These are phyloP conservation scores for Coelastrella sp. DNA, from an alignment of 139 green algal species.

Conservation along the genomic window DNA sequence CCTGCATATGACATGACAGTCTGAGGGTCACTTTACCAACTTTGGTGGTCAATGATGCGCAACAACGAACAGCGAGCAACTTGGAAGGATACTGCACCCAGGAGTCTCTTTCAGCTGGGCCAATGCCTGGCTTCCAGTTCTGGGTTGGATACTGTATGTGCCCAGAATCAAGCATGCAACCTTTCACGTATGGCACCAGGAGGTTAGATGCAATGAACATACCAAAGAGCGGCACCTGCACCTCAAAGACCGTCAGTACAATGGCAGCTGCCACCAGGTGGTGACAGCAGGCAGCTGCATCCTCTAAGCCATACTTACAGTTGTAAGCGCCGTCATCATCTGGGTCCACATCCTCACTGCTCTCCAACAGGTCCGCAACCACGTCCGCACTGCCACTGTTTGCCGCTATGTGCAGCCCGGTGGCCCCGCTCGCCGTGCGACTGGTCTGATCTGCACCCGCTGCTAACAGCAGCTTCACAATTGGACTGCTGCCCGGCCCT, in stretches of 20 bases:
- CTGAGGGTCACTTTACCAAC: neutral
- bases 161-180: too few species aligned
- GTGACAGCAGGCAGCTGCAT: neutral
- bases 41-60: neutral
- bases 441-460: slow-evolving; percentile 29
- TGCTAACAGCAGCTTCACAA: slow-evolving; percentile 38
- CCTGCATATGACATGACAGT: neutral
- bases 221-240: too few species aligned
- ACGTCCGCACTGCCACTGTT: slow-evolving; percentile 41
- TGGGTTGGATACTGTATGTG: too few species aligned
- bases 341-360: slow-evolving; percentile 41
- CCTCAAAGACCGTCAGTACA: too few species aligned
- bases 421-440: slow-evolving; percentile 16
- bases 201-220: too few species aligned
- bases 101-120: too few species aligned
- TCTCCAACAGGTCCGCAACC: slow-evolving; percentile 34
- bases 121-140: too few species aligned
- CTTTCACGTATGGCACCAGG: too few species aligned
- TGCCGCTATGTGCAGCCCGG: slow-evolving; percentile 31
- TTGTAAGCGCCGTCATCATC: slow-evolving; percentile 44
- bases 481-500: slow-evolving; percentile 2
- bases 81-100: too few species aligned
- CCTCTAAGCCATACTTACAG: slow-evolving; percentile 8
- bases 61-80: too few species aligned
- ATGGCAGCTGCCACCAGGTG: too few species aligned